phyloP scores from a whole-genome alignment of 495 filamentous ascomycete genomes.

The Entonaema liquescens region DNA sequence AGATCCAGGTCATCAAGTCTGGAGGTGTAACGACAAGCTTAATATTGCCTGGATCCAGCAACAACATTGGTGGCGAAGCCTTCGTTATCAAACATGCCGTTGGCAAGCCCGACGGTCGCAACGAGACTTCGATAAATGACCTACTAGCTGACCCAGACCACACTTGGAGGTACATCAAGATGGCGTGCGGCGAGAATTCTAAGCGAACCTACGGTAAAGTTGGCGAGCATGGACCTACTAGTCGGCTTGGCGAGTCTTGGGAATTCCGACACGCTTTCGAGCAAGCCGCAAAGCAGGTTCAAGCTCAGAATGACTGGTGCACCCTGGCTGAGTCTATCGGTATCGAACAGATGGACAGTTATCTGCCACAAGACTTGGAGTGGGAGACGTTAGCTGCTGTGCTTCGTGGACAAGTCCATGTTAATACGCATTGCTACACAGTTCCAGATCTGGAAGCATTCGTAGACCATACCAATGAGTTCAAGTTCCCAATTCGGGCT shows the following conservation, averaged over 20 bases:
- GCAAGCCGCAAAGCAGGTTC: slow-evolving; percentile 59
- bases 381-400: slow-evolving; percentile 68
- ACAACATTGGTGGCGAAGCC: slow-evolving; percentile 74
- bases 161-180: slow-evolving; percentile 71
- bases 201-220: slow-evolving; percentile 60
- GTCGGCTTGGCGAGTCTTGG: slow-evolving; percentile 68
- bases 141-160: slow-evolving; percentile 59
- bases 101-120: slow-evolving; percentile 56
- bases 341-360: slow-evolving; percentile 50
- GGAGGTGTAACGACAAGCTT: slow-evolving; percentile 74
- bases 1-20: slow-evolving; percentile 68
- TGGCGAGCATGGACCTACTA: slow-evolving; percentile 54
- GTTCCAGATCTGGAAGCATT: slow-evolving; percentile 70
- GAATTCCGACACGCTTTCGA: slow-evolving; percentile 70
- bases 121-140: slow-evolving; percentile 60
- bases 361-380: slow-evolving; percentile 62
- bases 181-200: slow-evolving; percentile 75
- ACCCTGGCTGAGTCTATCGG: slow-evolving; percentile 55
- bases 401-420: slow-evolving; percentile 65
- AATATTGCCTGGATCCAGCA: slow-evolving; percentile 69
- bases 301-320: slow-evolving; percentile 69
- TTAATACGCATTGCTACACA: slow-evolving; percentile 76
- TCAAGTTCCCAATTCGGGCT: slow-evolving; percentile 66
- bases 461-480: slow-evolving; percentile 70
- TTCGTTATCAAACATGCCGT: slow-evolving; percentile 69